Evolutionary conservation across 331 rosid species (phyloP).

Genomic region (Malus hybrid): DNA sequence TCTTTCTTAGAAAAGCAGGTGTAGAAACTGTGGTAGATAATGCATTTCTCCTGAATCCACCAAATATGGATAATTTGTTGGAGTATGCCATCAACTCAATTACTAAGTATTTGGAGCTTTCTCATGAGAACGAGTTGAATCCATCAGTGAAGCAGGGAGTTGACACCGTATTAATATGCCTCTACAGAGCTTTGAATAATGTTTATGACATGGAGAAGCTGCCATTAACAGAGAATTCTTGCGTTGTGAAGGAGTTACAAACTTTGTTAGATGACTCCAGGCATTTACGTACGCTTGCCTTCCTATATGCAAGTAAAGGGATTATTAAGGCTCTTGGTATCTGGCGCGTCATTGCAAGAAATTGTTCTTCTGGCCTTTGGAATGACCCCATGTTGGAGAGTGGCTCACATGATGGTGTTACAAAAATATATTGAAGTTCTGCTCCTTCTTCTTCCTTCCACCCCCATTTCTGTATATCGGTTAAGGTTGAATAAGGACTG

Average conservation of each 20-base stretch:
- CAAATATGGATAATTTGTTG: conserved; percentile 76
- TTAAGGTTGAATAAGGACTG: no score
- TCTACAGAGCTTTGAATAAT: conserved; percentile 79
- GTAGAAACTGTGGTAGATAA: conserved; percentile 83
- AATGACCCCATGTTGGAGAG: conserved; percentile 51
- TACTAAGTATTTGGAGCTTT: conserved; percentile 82
- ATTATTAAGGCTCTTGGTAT: conserved; percentile 87
- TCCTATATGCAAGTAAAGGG: conserved; percentile 85
- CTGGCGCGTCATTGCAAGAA: conserved; percentile 89
- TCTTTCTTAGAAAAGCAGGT: conserved; percentile 88
- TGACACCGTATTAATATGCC: conserved; percentile 79
- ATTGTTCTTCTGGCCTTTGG: conserved; percentile 70
- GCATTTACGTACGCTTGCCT: conserved; percentile 92
- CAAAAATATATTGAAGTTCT: background rate
- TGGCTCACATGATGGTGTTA: conserved; percentile 18
- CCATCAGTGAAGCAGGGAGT: conserved; percentile 77
- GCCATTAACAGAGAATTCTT: conserved; percentile 73
- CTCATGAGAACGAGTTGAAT: conserved; percentile 47
- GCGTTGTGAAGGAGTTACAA: conserved; percentile 97
- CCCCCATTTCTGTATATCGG: no score
- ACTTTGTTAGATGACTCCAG: conserved; percentile 78
- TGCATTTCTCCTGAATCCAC: conserved; percentile 63
- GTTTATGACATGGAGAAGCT: conserved; percentile 78
- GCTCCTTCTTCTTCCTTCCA: no score
- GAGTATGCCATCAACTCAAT: conserved; percentile 85